A percentile compares a stretch with the other conserved stretches of the same genome.
These are phyloP conservation scores for Ziziphus jujuba DNA, from an alignment of 306 rosid species.

Conservation along the genomic window DNA sequence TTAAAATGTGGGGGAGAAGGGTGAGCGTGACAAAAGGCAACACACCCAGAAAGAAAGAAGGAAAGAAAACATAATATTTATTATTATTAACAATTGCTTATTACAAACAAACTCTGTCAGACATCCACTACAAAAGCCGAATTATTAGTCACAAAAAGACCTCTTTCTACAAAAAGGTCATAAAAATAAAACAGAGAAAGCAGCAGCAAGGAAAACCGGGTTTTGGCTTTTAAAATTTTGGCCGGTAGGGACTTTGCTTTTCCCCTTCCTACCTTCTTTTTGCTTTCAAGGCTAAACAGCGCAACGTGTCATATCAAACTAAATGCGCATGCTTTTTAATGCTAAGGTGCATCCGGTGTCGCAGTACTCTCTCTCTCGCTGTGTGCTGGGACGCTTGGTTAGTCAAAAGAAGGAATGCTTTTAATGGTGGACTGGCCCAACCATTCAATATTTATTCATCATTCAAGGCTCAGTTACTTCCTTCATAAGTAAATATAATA, in stretches of 20 bases:
- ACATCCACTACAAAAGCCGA: not conserved
- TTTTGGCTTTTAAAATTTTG: not conserved
- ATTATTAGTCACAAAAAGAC: constrained; percentile 27
- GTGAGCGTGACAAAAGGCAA: not conserved
- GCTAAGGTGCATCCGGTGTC: not conserved
- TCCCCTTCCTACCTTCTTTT: not conserved
- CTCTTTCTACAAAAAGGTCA: not conserved
- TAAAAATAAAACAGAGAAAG: not conserved
- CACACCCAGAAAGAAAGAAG: not conserved
- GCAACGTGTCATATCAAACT: not conserved
- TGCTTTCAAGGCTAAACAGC: not conserved
- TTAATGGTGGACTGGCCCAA: constrained; percentile 10
- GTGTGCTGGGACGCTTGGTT: not conserved
- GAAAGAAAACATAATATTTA: not conserved
- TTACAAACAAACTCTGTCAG: too few species aligned
- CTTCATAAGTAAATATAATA: not conserved
- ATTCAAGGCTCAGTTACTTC: not conserved
- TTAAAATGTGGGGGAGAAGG: not conserved
- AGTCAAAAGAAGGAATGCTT: not conserved
- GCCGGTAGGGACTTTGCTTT: not conserved
- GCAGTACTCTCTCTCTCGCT: not conserved
- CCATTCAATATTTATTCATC: not conserved
- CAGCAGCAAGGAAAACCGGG: not conserved
- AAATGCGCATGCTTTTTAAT: not conserved
- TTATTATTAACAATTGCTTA: not conserved